Percentiles rank a stretch among this genome's conserved stretches.
Conservation (phyloP, 1,284 basidiomycete species). For the Rhodotorula sp. region DNA sequence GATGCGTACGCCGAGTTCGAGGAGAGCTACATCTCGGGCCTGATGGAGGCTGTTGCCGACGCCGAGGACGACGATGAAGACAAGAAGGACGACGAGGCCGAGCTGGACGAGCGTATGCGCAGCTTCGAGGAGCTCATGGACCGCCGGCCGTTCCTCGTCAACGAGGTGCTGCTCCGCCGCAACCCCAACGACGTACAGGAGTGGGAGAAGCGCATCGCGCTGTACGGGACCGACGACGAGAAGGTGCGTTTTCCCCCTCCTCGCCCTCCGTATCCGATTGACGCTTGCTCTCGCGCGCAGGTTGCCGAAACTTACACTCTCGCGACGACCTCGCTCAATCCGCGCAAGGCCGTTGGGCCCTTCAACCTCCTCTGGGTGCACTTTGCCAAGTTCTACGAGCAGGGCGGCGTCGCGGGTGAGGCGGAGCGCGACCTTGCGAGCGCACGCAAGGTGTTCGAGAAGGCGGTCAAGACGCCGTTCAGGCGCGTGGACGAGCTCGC, state of each 20-base stretch:
- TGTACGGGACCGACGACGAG: conserved; percentile 90
- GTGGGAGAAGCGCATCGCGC: conserved; percentile 96
- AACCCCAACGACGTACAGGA: conserved; percentile 99
- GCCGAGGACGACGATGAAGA: conserved; percentile 73
- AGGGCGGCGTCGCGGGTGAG: conserved; percentile 65
- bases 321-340: conserved; percentile 84
- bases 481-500: conserved; percentile 96
- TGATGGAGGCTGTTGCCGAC: conserved; percentile 81
- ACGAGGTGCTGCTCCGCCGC: conserved; percentile 88
- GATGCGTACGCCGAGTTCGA: conserved; percentile 95
- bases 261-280: not conserved
- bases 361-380: conserved; percentile 88
- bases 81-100: conserved; percentile 73
- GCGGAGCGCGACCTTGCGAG: conserved; percentile 80
- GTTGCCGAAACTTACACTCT: conserved; percentile 89
- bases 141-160: conserved; percentile 90
- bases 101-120: conserved; percentile 86
- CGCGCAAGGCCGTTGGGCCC: conserved; percentile 88
- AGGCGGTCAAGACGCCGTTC: conserved; percentile 87
- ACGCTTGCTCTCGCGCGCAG: conserved; percentile 52
- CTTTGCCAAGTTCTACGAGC: conserved; percentile 97
- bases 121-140: conserved; percentile 95
- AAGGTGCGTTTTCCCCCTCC: conserved; percentile 61
- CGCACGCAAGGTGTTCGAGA: conserved; percentile 89
- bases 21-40: conserved; percentile 83